Evolutionary conservation across 2,329 filamentous ascomycete genomes (phyloP), one percentile per base, ranked within the genome.

Genomic region (Aspergillus uvarum): DNA sequence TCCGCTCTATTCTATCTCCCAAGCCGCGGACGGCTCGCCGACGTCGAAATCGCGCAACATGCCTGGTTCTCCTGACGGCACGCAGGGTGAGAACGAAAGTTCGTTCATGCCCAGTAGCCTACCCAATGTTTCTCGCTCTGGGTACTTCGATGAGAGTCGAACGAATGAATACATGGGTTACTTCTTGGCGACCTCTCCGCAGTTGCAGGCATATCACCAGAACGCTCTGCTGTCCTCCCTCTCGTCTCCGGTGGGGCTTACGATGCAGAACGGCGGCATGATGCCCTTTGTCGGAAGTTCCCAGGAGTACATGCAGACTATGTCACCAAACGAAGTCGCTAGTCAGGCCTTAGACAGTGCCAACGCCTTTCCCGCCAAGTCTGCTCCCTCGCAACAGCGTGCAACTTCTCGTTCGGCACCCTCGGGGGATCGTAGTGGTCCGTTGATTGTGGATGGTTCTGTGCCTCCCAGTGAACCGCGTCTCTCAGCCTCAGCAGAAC

Each of bases 381-480:
- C 62, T 11, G 61, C 65, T 19, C 61, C 62, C 7, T 61, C 65
- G 10, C 67, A 70, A 49, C 68, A 63, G 47, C 65, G 70, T 32
- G 59, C 67, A 12, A 56, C 67, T 22, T 62, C 72, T n/a, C 73
- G 73, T 42, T 65, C 71, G 24, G 62, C 63, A n/a, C 65, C 67
- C 35, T 59, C 70, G 4, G 67, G 67, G 48, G 70, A 73, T 59
- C 70, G 74, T 12, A 51, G 56, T 38, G 79, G 78, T 8, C 79
- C 79, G 29, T 64, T 81, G 59, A 80, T 81, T 42, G 76, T 81
- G 5, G 79, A 82, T 68, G 80, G 80, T 6, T 80, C 79, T 14
- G 73, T 79, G 31, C 74, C 75, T 32, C 71, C 67, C 2, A 76
- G 70, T 63, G 77, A 79, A 51, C 68, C 67, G 24, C 74, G 74